Base-by-base conservation (phyloP, 106 monocot species). In the Alisma plantagoaquatica region DNA sequence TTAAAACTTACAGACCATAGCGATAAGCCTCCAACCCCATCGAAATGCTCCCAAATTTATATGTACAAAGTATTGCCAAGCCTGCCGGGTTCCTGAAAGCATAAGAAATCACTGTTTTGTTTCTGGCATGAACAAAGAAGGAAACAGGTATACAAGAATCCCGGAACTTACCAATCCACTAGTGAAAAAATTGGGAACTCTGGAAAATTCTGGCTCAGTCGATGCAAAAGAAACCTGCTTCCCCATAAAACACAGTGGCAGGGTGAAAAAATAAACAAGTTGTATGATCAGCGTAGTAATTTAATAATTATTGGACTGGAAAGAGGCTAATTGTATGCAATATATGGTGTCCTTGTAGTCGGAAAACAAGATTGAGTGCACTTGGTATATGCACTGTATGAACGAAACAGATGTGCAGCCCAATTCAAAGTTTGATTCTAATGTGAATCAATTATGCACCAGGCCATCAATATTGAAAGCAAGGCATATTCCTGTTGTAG, bases 31-130 rank as follows among this genome's bases (percentile, higher is more conserved):
- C 89, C 57, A 96, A 67, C 19, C 89, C 96, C 78, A 84, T 89
- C 5, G 49, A 54, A 52, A 84, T 66, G 69, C 96, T 89, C 63
- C 96, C 96, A 79, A 70, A 89, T 53, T 89, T 96, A 32, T 84
- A 96, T 25, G 78, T 96, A 44, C 84, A 96, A 17, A 96, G 53
- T 49, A 96, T 96, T 47, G 77, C 84, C 23, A 96, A 46, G 32
- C 96, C 96, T 41, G 89, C 81, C 25, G 96, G 96, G 51, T 96
- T 96, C 89, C 96, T 96, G 83, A 38, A 79, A 21, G 2, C 35
- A 60, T 23, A 23, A 22, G 0, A 21, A 53, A 27, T 15, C 5
- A 0, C 1, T 2, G 14, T 16, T 9, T 4, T 4, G 11, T 7
- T 7, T 38, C 14, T 38, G 14, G 14, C 9, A 14, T 38, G 35